These are phyloP conservation scores for Hypoxylon sp. DNA, from an alignment of 2,329 filamentous ascomycete genomes.

Conservation along the genomic window DNA sequence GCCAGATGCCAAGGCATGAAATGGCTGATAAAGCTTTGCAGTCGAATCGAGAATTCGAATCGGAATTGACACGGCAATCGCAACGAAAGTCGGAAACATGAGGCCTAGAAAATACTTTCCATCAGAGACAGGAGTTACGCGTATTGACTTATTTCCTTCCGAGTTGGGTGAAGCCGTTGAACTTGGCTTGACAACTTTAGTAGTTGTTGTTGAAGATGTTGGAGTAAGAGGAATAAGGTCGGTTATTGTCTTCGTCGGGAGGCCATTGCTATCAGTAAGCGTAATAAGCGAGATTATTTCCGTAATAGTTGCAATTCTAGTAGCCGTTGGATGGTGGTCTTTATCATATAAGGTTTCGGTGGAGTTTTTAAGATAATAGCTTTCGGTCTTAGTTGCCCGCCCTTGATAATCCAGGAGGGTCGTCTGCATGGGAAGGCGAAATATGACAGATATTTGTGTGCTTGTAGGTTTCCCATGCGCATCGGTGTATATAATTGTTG, in stretches of 20 bases:
- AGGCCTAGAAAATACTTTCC: conserved; percentile 56
- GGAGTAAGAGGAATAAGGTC: conserved; percentile 46
- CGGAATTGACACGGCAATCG: conserved; percentile 55
- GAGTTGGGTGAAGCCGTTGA: conserved; percentile 32
- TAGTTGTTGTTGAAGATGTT: conserved; percentile 38
- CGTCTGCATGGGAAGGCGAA: conserved; percentile 34
- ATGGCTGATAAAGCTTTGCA: conserved; percentile 59
- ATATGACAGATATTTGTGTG: conserved; percentile 20
- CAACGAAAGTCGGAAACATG: conserved; percentile 57
- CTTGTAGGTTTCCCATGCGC: conserved; percentile 40
- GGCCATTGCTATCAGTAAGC: conserved; percentile 36
- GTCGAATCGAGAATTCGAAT: conserved; percentile 57
- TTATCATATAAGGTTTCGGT: conserved; percentile 37
- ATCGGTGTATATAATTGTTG: conserved; percentile 26
- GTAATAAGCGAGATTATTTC: conserved; percentile 39
- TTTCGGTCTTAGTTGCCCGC: conserved; percentile 42
- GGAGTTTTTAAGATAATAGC: conserved; percentile 40
- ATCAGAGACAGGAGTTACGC: conserved; percentile 48
- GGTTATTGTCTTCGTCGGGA: conserved; percentile 41
- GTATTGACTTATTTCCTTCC: conserved; percentile 26
- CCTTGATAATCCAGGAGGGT: conserved; percentile 45
- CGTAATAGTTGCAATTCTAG: conserved; percentile 31
- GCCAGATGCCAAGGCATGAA: conserved; percentile 58
- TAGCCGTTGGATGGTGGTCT: conserved; percentile 43
- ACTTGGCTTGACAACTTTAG: conserved; percentile 29